phyloP scores from a whole-genome alignment of 768 basidiomycete species.

The Neoboletus subvelutipes region DNA sequence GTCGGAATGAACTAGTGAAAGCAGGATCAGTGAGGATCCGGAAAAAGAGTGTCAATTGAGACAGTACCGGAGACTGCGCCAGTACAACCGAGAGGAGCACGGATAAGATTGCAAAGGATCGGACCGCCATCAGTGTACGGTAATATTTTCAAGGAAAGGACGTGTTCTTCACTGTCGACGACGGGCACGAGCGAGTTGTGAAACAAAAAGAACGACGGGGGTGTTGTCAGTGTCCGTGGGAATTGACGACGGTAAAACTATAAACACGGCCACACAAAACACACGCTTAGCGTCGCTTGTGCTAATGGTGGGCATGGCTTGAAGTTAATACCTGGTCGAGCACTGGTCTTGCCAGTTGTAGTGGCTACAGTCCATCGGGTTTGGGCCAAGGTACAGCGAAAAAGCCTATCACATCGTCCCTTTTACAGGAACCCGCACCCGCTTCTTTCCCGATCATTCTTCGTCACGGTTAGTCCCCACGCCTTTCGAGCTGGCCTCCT shows the following conservation, averaged over 20 bases:
- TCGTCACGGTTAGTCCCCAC: neutral
- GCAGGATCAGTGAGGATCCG: slow-evolving; percentile 6
- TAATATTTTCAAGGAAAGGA: slow-evolving; percentile 31
- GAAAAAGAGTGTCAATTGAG: neutral
- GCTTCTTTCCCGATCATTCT: neutral
- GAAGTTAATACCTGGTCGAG: too few species aligned
- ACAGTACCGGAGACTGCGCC: slow-evolving; percentile 48
- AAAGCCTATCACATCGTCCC: slow-evolving; percentile 13
- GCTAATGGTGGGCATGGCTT: too few species aligned
- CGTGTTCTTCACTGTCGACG: neutral
- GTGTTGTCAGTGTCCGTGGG: neutral
- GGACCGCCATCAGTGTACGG: slow-evolving; percentile 41
- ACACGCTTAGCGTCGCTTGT: neutral
- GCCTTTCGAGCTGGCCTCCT: neutral
- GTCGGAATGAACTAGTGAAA: slow-evolving; percentile 61
- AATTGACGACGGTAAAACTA: neutral
- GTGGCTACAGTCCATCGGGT: neutral
- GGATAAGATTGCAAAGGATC: slow-evolving; percentile 52
- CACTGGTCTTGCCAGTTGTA: neutral
- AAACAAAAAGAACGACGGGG: neutral
- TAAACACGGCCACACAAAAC: slow-evolving; percentile 11
- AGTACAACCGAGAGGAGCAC: slow-evolving; percentile 49
- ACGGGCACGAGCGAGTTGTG: neutral
- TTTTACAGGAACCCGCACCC: neutral
- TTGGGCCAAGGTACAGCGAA: neutral